Conservation (phyloP, 2,329 filamentous ascomycete species). For the Colletotrichum lindemuthianum region DNA sequence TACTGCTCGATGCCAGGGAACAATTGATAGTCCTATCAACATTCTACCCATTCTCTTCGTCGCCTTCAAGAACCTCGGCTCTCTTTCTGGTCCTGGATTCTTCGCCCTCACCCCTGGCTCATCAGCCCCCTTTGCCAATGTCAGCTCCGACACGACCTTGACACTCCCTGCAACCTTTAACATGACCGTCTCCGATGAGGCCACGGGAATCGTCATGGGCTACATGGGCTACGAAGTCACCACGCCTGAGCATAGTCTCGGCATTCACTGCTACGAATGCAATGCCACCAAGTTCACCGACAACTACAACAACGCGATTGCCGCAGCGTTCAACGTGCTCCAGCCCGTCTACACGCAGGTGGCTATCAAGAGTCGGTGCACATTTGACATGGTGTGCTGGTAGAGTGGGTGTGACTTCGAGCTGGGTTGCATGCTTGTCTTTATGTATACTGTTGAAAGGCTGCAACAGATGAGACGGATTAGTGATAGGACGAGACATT, state of each 20-base stretch:
- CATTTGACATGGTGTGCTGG: constrained; percentile 24
- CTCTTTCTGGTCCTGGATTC: constrained; percentile 20
- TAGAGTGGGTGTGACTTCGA: not conserved
- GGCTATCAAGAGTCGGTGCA: constrained; percentile 33
- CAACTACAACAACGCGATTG: constrained; percentile 28
- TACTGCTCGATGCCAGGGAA: constrained; percentile 29
- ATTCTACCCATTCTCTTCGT: constrained; percentile 31
- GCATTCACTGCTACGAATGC: constrained; percentile 31
- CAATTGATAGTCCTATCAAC: constrained; percentile 25
- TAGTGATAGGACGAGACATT: too few species aligned
- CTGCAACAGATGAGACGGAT: too few species aligned
- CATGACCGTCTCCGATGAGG: constrained; percentile 25
- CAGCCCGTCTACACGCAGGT: constrained; percentile 32
- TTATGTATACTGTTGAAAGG: too few species aligned
- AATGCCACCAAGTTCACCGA: constrained; percentile 30
- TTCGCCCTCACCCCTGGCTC: constrained; percentile 18
- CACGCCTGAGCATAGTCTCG: constrained; percentile 13
- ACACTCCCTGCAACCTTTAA: constrained; percentile 27
- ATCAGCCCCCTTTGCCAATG: constrained; percentile 27
- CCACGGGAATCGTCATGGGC: constrained; percentile 22
- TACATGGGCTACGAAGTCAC: constrained; percentile 32
- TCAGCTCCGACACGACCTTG: constrained; percentile 33
- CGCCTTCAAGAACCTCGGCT: constrained; percentile 34
- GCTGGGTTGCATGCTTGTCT: too few species aligned
- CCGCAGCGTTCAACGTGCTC: constrained; percentile 30